phyloP scores from a whole-genome alignment of 257 asterid genomes.

The Asclepias syriaca region DNA sequence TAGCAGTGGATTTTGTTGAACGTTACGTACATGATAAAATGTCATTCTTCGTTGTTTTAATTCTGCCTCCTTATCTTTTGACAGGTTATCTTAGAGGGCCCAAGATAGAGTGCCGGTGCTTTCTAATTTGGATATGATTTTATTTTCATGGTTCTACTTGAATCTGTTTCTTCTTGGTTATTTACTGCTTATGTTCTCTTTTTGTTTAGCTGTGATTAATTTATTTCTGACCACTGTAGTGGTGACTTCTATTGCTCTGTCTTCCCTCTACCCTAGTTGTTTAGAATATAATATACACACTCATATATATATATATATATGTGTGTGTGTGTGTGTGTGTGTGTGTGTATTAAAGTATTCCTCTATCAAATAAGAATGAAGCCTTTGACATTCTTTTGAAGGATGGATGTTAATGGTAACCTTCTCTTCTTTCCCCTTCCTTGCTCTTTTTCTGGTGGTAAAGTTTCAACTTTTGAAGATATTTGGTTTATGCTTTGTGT shows the following conservation, averaged over 20 bases:
- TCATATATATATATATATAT: too few relatives aligned
- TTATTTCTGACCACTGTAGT: neutral
- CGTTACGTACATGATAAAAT: slow-evolving; percentile 42
- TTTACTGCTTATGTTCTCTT: neutral
- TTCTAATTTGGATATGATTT: neutral
- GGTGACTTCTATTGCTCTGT: neutral
- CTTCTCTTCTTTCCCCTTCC: slow-evolving; percentile 84
- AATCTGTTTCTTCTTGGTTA: neutral
- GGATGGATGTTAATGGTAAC: slow-evolving; percentile 78
- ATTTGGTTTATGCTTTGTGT: slow-evolving; percentile 71
- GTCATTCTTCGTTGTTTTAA: neutral
- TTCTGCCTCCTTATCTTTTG: neutral
- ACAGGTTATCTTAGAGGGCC: neutral
- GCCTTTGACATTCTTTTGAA: slow-evolving; percentile 31
- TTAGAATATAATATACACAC: too few relatives aligned
- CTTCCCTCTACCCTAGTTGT: too few relatives aligned
- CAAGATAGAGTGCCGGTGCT: neutral
- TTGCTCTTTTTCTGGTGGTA: slow-evolving; percentile 76
- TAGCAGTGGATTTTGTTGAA: slow-evolving; percentile 33
- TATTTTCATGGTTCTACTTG: neutral
- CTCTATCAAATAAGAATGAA: slow-evolving; percentile 15
- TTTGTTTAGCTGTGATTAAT: neutral
- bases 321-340: too few relatives aligned
- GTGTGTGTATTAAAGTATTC: neutral
- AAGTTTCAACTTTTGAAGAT: slow-evolving; percentile 57